These are phyloP conservation scores for Lasiodiplodia citricola DNA, from an alignment of 2,329 filamentous ascomycete species.

Conservation along the genomic window DNA sequence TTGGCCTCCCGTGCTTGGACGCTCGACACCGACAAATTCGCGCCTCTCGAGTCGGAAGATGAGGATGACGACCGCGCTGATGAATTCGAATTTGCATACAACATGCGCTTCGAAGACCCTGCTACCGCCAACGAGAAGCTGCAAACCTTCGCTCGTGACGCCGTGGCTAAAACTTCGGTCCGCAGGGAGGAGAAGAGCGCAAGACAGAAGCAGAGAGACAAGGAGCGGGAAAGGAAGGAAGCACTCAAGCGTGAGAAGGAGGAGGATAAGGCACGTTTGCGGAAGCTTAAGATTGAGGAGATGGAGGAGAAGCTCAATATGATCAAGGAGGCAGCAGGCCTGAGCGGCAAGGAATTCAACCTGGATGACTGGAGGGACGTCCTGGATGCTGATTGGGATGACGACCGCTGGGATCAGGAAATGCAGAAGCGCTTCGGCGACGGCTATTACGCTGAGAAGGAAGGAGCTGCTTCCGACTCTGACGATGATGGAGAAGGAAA, in stretches of 20 bases:
- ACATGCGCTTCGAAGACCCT: conserved; percentile 93
- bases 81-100: conserved; percentile 90
- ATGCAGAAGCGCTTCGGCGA: conserved; percentile 91
- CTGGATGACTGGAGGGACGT: conserved; percentile 85
- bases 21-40: conserved; percentile 67
- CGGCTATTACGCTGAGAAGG: conserved; percentile 79
- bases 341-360: conserved; percentile 68
- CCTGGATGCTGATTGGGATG: conserved; percentile 86
- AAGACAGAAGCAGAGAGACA: conserved; percentile 78
- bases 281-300: conserved; percentile 89
- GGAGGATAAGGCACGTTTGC: conserved; percentile 80
- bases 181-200: conserved; percentile 80
- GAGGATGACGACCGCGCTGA: conserved; percentile 80
- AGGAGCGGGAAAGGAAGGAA: conserved; percentile 77
- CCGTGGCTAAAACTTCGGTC: conserved; percentile 80
- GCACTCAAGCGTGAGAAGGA: conserved; percentile 76
- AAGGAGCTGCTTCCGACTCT: conserved; percentile 44
- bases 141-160: conserved; percentile 86
- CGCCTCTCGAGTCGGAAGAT: conserved; percentile 92
- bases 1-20: conserved; percentile 92
- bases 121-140: conserved; percentile 85
- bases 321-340: conserved; percentile 87
- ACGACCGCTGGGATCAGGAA: conserved; percentile 86
- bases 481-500: conserved; percentile 33
- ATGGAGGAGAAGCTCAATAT: conserved; percentile 83